Evolutionary conservation across 345 rosid species (phyloP).

Genomic region (Eucalyptus paniculata): DNA sequence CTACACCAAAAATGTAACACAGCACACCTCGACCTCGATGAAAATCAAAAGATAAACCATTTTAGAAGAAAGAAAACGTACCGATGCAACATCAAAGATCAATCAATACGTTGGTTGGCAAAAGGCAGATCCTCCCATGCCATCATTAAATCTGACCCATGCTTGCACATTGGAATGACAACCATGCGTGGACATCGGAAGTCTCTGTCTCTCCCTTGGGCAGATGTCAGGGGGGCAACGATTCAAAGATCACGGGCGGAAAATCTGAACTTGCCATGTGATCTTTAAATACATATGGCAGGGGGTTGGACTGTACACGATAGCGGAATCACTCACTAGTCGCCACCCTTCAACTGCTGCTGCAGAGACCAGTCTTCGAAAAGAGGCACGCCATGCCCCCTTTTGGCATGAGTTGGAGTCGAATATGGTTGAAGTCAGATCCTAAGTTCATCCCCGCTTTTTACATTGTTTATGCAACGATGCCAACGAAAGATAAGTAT

Average conservation of each 20-base stretch:
- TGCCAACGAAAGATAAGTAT: neutral
- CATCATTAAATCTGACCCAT: neutral
- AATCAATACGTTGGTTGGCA: neutral
- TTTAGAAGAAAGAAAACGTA: neutral
- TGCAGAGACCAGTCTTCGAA: neutral
- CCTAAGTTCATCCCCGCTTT: neutral
- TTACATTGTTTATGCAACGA: neutral
- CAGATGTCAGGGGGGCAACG: neutral
- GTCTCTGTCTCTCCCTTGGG: neutral
- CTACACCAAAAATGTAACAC: neutral
- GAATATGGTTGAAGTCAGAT: neutral
- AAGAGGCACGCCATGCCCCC: neutral
- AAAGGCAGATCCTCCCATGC: neutral
- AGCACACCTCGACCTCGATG: neutral
- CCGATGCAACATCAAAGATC: neutral
- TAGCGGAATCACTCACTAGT: neutral
- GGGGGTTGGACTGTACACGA: neutral
- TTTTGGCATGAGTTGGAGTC: neutral
- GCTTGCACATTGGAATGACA: neutral
- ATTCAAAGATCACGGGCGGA: neutral
- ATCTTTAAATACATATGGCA: neutral
- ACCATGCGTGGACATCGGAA: neutral
- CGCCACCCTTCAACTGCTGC: neutral
- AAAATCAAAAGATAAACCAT: neutral
- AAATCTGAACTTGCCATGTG: neutral